Evolutionary conservation across 2,329 filamentous ascomycete species (phyloP), one percentile per base, ranked within the genome.

Genomic region (Pseudogymnoascus verrucosus): DNA sequence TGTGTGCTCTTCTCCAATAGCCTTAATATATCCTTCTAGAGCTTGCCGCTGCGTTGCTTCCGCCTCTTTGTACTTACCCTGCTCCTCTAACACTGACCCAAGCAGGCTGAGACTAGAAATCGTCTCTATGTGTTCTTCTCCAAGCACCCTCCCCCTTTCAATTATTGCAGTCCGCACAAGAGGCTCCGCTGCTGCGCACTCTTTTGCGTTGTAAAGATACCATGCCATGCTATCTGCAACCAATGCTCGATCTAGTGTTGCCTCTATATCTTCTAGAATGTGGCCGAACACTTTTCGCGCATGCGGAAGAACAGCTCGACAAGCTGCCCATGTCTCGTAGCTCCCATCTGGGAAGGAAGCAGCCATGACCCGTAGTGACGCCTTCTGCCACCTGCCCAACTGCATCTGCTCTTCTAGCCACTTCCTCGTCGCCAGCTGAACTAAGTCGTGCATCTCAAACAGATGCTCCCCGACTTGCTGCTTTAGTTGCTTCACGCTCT

Each of bases 281-380:
- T 31, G 10, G 8, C 28, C 7, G 3, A 31, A 7, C 28, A 31
- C 28, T 8, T 10, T 31, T 31, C 10, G 28, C 8, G 28, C 28
- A 8, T 31, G 28, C 28, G 28, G 28, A 31, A 31, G 28, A 8
- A 31, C 7, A 8, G 7, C 28, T 31, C 7, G 28, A 31, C 28
- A 31, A 31, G 28, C 28, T 31, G 28, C 28, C 28, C 28, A 11
- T 31, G 73, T 76, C 39, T 71, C 64, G 61, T 72, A 71, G 0
- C 71, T 6, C 54, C 69, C 63, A 62, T 39, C 62, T 59, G 67
- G 67, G 57, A 69, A 67, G 10, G 61, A 60, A 57, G 63, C 62
- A 47, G 62, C 57, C 12, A 72, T 61, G 7, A 63, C 60, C 26
- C 37, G 37, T n/a, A 71, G 21, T n/a, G 68, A 66, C 37, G 61